Conservation (phyloP, 805 yeast species). For the Candida manassasensis region DNA sequence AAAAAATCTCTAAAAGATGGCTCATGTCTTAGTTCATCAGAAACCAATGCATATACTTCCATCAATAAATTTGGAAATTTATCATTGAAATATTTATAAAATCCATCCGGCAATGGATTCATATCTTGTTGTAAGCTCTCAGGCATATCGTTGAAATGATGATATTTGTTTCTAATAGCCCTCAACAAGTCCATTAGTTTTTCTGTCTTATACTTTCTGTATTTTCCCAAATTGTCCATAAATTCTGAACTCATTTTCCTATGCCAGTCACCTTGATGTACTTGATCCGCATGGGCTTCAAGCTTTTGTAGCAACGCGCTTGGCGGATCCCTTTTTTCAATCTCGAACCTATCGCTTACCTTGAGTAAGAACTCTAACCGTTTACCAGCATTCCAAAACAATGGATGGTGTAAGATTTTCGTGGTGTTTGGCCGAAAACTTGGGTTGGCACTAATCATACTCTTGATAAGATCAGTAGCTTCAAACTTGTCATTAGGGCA, state of each 20-base stretch:
- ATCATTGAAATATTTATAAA: conserved; percentile 66
- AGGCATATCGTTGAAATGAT: conserved; percentile 90
- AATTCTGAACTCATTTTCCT: conserved; percentile 63
- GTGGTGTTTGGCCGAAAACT: conserved; percentile 64
- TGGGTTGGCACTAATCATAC: conserved; percentile 73
- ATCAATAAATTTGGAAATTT: conserved; percentile 78
- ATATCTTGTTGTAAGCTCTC: conserved; percentile 55
- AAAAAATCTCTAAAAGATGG: conserved; percentile 46
- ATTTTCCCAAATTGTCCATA: conserved; percentile 81
- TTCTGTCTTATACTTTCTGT: conserved; percentile 77
- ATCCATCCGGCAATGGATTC: conserved; percentile 82
- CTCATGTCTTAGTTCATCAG: conserved; percentile 56
- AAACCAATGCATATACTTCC: conserved; percentile 64
- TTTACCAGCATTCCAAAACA: conserved; percentile 73
- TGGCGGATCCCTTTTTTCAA: conserved; percentile 78
- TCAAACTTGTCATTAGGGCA: conserved; percentile 49
- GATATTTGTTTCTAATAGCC: conserved; percentile 89
- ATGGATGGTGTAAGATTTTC: conserved; percentile 74
- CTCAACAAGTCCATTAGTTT: conserved; percentile 81
- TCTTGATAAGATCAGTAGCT: conserved; percentile 63
- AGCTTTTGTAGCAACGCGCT: conserved; percentile 51
- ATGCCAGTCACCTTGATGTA: conserved; percentile 74
- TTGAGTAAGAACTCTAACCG: conserved; percentile 80
- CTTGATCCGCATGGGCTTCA: conserved; percentile 46
- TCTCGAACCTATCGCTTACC: conserved; percentile 87